Percentiles rank a stretch among this genome's conserved stretches.
Evolutionary conservation across 495 filamentous ascomycete species (phyloP).

Genomic region (Penicillium samsonianum): DNA sequence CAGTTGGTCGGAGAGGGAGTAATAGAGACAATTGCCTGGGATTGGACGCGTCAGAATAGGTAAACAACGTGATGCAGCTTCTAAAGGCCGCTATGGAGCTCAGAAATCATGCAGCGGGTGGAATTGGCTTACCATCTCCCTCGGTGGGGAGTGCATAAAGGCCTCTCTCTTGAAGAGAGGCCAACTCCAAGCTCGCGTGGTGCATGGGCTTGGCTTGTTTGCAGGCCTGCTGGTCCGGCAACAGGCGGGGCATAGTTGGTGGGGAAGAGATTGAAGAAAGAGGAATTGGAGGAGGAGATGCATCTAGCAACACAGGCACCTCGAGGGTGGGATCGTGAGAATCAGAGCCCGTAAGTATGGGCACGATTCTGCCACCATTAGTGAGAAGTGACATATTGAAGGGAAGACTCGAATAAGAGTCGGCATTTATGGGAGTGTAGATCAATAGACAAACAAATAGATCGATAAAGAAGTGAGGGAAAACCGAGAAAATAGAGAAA

Average conservation of each 20-base stretch:
- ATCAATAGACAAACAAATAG: slow-evolving; percentile 5
- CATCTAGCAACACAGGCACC: slow-evolving; percentile 14
- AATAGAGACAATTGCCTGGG: slow-evolving; percentile 74
- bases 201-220: slow-evolving; percentile 24
- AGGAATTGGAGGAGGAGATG: not conserved
- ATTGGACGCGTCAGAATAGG: slow-evolving; percentile 27
- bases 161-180: slow-evolving; percentile 39
- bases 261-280: slow-evolving; percentile 1
- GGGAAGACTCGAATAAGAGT: slow-evolving; percentile 32
- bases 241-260: slow-evolving; percentile 8
- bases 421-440: slow-evolving; percentile 40
- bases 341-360: slow-evolving; percentile 42
- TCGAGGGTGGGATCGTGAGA: slow-evolving; percentile 28
- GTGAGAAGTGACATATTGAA: slow-evolving; percentile 45
- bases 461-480: slow-evolving; percentile 13
- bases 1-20: slow-evolving; percentile 74
- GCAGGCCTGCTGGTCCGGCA: slow-evolving; percentile 21
- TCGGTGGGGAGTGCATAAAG: slow-evolving; percentile 48
- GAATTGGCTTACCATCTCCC: slow-evolving; percentile 43
- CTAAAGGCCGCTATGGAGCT: not conserved
- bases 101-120: not conserved
- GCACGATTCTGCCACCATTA: slow-evolving; percentile 52
- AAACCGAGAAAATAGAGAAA: slow-evolving; percentile 16
- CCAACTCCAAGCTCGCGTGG: slow-evolving; percentile 36
- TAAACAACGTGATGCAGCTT: slow-evolving; percentile 1